A percentile compares a stretch with the other conserved stretches of the same genome.
Conservation (phyloP, 1,284 basidiomycete genomes). For the Marasmius tenuissimus region DNA sequence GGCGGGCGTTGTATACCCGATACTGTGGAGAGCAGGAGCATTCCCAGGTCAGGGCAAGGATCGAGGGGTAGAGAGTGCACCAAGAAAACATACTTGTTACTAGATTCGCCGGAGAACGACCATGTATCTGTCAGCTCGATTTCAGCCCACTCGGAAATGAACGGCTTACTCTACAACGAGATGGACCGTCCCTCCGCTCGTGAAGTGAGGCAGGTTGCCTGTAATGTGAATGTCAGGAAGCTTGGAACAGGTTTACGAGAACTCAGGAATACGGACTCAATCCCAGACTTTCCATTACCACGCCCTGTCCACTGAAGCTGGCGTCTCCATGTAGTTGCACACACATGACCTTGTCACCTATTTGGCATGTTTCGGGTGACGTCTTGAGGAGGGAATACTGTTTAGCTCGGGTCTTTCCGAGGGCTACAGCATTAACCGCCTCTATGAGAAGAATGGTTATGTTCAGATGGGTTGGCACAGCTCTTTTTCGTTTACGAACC, state of each 20-base stretch:
- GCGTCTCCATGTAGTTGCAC: conserved; percentile 90
- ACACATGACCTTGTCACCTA: conserved; percentile 85
- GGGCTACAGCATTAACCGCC: conserved; percentile 82
- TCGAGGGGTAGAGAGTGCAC: neutral
- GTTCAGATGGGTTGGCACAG: neutral
- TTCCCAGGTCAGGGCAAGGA: neutral
- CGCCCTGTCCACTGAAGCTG: conserved; percentile 86
- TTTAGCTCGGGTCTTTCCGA: conserved; percentile 90
- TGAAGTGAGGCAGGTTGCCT: conserved; percentile 87
- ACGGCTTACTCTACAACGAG: conserved; percentile 86
- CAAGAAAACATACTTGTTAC: conserved; percentile 8
- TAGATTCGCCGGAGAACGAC: conserved; percentile 1
- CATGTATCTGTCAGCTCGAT: conserved; percentile 12
- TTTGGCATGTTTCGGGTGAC: conserved; percentile 65
- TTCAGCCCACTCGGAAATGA: neutral
- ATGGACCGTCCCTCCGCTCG: conserved; percentile 85
- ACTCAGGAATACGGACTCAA: conserved; percentile 48
- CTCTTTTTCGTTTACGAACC: conserved; percentile 40
- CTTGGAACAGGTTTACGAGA: conserved; percentile 22
- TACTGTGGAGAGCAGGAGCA: conserved; percentile 42
- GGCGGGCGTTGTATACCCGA: conserved; percentile 89
- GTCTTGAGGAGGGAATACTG: conserved; percentile 82
- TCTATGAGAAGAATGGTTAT: conserved; percentile 40
- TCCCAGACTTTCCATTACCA: conserved; percentile 86
- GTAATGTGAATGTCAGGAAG: neutral